These are phyloP conservation scores for Kluyveromyces dobzhanskii DNA, from an alignment of 805 yeast species.

Conservation along the genomic window DNA sequence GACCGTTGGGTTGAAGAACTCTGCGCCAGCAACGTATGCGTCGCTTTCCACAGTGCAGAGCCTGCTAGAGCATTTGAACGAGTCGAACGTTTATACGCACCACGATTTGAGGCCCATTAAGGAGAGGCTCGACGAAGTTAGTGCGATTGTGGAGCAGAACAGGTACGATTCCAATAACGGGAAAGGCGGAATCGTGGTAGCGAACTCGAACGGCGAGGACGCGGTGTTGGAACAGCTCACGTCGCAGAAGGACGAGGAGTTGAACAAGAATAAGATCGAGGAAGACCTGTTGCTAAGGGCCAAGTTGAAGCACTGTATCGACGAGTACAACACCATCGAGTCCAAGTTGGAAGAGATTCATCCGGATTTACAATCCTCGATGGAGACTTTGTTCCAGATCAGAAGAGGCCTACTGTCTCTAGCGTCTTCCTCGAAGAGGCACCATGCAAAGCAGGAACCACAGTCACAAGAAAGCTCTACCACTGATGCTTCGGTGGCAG, in stretches of 20 bases:
- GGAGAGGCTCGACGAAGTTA: conserved; percentile 63
- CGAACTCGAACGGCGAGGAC: conserved; percentile 13
- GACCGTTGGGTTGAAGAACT: conserved; percentile 82
- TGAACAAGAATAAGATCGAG: conserved; percentile 40
- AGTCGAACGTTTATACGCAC: conserved; percentile 71
- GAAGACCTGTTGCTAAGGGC: conserved; percentile 53
- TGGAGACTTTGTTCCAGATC: conserved; percentile 53
- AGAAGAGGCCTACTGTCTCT: conserved; percentile 53
- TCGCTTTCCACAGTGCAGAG: conserved; percentile 81
- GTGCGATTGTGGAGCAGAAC: conserved; percentile 45
- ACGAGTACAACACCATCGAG: conserved; percentile 49
- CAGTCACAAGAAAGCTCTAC: conserved; percentile 8
- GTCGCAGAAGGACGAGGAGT: conserved; percentile 18
- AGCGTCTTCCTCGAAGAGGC: conserved; percentile 33
- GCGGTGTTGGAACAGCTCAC: too few species aligned
- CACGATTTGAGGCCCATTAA: conserved; percentile 77
- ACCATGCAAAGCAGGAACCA: conserved; percentile 7
- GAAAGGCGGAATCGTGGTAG: conserved; percentile 7
- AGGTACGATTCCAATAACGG: conserved; percentile 13
- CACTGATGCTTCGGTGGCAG: conserved; percentile 5
- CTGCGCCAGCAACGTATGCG: conserved; percentile 93
- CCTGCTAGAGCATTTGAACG: conserved; percentile 72
- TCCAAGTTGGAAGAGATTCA: conserved; percentile 46
- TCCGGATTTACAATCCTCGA: conserved; percentile 39
- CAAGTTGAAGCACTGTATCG: conserved; percentile 57